A percentile compares a stretch with the other conserved stretches of the same genome.
Conservation (phyloP, 352 stramenopile genomes). For the Phytophthora quininea region DNA sequence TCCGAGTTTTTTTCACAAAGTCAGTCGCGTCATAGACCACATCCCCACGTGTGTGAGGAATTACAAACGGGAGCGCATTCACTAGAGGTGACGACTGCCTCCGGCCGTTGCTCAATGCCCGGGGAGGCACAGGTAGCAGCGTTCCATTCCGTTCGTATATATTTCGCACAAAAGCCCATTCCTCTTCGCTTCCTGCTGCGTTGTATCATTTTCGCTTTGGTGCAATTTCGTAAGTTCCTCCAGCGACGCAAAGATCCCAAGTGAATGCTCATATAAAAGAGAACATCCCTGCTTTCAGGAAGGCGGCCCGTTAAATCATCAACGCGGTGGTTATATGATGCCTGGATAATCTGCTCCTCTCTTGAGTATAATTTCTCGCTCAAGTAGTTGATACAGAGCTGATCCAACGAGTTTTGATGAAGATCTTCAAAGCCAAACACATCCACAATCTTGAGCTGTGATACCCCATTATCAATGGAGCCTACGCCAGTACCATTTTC, state of each 20-base stretch:
- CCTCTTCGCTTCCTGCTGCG: conserved; percentile 62
- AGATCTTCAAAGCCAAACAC: conserved; percentile 83
- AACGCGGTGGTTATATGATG: conserved; percentile 10
- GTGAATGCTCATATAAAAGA: conserved; percentile 57
- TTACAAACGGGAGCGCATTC: conserved; percentile 43
- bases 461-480: conserved; percentile 6
- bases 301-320: background rate
- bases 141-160: conserved; percentile 58
- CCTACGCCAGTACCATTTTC: background rate
- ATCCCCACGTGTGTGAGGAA: conserved; percentile 53
- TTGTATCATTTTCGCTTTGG: conserved; percentile 51
- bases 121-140: conserved; percentile 29
- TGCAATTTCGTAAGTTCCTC: conserved; percentile 74
- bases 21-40: conserved; percentile 66
- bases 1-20: conserved; percentile 81
- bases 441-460: conserved; percentile 63
- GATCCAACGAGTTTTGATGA: conserved; percentile 70
- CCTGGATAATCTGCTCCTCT: conserved; percentile 40
- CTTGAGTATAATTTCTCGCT: conserved; percentile 75
- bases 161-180: conserved; percentile 74
- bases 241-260: conserved; percentile 70
- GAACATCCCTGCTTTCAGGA: conserved; percentile 27
- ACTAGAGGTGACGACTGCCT: conserved; percentile 5
- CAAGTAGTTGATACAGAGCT: conserved; percentile 85
- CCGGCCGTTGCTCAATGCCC: conserved; percentile 12